These are phyloP conservation scores for Quercus dentata DNA, from an alignment of 306 rosid genomes.

Conservation along the genomic window DNA sequence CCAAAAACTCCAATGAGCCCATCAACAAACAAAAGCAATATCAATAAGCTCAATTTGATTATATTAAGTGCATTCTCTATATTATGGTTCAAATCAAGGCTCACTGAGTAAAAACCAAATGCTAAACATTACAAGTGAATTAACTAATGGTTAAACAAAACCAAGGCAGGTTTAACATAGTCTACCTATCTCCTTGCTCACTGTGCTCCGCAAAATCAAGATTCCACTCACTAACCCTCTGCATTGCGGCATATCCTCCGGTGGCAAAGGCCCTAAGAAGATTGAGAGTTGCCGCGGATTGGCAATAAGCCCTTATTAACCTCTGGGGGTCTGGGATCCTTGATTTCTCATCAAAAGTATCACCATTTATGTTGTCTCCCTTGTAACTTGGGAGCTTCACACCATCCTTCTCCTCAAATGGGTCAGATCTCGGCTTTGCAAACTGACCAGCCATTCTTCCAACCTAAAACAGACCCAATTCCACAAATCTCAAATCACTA, in stretches of 20 bases:
- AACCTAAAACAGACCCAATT: slow-evolving; percentile 36
- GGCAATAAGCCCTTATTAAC: slow-evolving; percentile 69
- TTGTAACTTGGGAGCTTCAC: slow-evolving; percentile 62
- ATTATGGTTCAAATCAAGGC: neutral
- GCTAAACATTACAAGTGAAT: neutral
- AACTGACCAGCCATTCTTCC: slow-evolving; percentile 88
- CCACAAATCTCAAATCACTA: neutral
- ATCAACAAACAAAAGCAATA: too few relatives aligned
- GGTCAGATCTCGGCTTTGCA: slow-evolving; percentile 62
- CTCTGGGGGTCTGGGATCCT: slow-evolving; percentile 72
- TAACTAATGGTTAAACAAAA: neutral
- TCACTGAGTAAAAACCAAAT: neutral
- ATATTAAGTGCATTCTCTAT: neutral
- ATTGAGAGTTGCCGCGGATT: slow-evolving; percentile 70
- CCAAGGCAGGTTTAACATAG: neutral
- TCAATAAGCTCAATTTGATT: neutral
- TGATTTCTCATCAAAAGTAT: slow-evolving; percentile 51
- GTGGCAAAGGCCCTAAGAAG: slow-evolving; percentile 71
- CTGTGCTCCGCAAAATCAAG: slow-evolving; percentile 72
- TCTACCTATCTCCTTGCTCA: slow-evolving; percentile 72
- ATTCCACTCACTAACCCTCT: slow-evolving; percentile 74
- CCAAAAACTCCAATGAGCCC: neutral
- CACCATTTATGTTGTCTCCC: slow-evolving; percentile 74
- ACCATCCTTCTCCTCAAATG: slow-evolving; percentile 50
- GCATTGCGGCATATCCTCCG: slow-evolving; percentile 85